Base-by-base conservation (phyloP, 169 alveolate genomes). In the Plasmodium chabaudi region DNA sequence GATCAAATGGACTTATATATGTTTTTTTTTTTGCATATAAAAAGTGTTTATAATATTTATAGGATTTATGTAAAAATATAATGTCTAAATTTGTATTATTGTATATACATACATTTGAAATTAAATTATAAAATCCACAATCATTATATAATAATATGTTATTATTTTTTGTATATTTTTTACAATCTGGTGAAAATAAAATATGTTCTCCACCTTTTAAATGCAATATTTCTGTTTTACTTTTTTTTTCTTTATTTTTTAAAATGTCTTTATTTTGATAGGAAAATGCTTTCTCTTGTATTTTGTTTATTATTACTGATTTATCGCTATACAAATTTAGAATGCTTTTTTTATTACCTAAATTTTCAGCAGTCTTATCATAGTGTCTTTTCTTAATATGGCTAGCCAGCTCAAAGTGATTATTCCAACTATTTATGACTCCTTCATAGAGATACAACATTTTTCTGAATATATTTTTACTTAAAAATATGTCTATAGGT, bases 11-110 rank as follows among this genome's bases (percentile, higher is more conserved):
- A 10, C 5, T 79, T 15, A 65, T 42, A 63, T 79, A 79, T 5
- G 70, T 51, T 60, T 42, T 10, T 56, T 61, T 79, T 70, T 61
- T 79, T 1, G 89, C 21, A 67, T 53, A 67, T 55, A 67, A 55
- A 42, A 67, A 23, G 5, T 17, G 19, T n/a, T 59, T 79, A 9
- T 79, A 59, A 23, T 49, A 65, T 42, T 79, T 79, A 9, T 79
- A 59, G 13, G 17, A 65, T 42, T 79, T 79, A 67, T 53, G 39
- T 27, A 79, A 60, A 60, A 79, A 71, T 9, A 67, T 23, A 19
- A 79, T 67, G 47, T 79, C 82, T 47, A 27, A 17, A 3, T 79
- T 79, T 1, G 84, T 65, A n/a, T 79, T 60, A 61, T 79, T 79
- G 46, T 65, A 65, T 25, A 79, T 23, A 61, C 89, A 79, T 17